Conservation (phyloP, 352 stramenopile genomes). For the Synura sp. region DNA sequence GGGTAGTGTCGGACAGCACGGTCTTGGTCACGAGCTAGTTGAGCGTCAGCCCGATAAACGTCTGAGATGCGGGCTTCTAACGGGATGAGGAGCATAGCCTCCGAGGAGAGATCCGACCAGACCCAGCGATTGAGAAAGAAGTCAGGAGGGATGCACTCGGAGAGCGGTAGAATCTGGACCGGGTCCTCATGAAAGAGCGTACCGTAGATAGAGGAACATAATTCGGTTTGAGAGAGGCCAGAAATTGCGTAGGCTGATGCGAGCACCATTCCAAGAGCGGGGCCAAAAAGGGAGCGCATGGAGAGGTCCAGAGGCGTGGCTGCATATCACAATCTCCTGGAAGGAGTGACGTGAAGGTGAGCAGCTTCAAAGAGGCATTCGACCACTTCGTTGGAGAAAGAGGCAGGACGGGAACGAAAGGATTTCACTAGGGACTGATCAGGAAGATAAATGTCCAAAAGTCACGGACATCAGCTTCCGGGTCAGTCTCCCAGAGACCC, state of each 20-base stretch:
- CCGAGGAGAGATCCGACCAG: too few species aligned
- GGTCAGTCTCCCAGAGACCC: slow-evolving; percentile 15
- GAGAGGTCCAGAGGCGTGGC: too few species aligned
- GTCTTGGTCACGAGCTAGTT: too few species aligned
- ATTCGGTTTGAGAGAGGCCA: too few species aligned
- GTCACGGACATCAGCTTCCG: neutral
- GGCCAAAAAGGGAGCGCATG: neutral
- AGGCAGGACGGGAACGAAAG: neutral
- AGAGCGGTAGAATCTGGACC: neutral
- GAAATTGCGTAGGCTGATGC: too few species aligned
- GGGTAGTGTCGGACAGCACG: too few species aligned
- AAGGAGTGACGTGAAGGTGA: neutral
- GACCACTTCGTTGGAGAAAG: too few species aligned
- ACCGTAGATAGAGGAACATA: neutral
- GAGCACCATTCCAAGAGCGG: slow-evolving; percentile 11
- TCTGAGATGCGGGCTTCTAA: neutral
- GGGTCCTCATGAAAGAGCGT: neutral
- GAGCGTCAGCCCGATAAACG: neutral
- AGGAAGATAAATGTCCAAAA: neutral
- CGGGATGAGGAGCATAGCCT: neutral
- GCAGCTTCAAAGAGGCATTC: slow-evolving; percentile 22
- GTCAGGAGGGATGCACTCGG: too few species aligned
- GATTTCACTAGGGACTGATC: too few species aligned
- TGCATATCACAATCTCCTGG: slow-evolving; percentile 1
- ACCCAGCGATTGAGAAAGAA: too few species aligned